A percentile compares a stretch with the other conserved stretches of the same genome.
These are phyloP conservation scores for Pterocarpus macrocarpus DNA, from an alignment of 306 rosid genomes.

Conservation along the genomic window DNA sequence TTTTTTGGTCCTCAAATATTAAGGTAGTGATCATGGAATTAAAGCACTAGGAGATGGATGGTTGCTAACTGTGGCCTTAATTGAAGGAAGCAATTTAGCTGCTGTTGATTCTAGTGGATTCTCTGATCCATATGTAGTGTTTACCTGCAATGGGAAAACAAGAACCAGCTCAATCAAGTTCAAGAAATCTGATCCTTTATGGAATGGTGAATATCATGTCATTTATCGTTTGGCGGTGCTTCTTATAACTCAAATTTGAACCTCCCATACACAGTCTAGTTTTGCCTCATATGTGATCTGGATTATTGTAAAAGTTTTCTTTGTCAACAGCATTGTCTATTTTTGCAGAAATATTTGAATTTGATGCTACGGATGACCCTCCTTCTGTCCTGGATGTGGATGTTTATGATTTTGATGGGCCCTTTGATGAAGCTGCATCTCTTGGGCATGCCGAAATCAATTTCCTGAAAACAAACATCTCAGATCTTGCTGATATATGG, in stretches of 20 bases:
- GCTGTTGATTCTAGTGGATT: constrained; percentile 70
- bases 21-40: constrained; percentile 97
- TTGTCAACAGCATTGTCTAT: constrained; percentile 33
- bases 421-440: constrained; percentile 82
- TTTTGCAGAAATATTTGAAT: constrained; percentile 90
- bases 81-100: constrained; percentile 87
- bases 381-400: constrained; percentile 90
- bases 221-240: constrained; percentile 25
- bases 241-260: constrained; percentile 31
- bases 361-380: constrained; percentile 96
- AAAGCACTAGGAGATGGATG: constrained; percentile 99
- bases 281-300: constrained; percentile 20
- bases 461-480: constrained; percentile 84
- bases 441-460: constrained; percentile 82
- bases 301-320: constrained; percentile 31
- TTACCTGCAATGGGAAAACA: constrained; percentile 91
- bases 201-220: constrained; percentile 79
- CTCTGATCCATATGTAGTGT: constrained; percentile 89
- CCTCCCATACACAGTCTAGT: constrained; percentile 30
- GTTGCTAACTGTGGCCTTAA: constrained; percentile 93
- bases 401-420: constrained; percentile 93
- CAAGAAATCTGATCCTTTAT: constrained; percentile 77
- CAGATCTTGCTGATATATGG: constrained; percentile 92
- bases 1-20: constrained; percentile 34
- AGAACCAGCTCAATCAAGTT: constrained; percentile 96